A percentile compares a stretch with the other conserved stretches of the same genome.
These are phyloP conservation scores for Carex pumila DNA, from an alignment of 176 grass and related monocot genomes.

Conservation along the genomic window DNA sequence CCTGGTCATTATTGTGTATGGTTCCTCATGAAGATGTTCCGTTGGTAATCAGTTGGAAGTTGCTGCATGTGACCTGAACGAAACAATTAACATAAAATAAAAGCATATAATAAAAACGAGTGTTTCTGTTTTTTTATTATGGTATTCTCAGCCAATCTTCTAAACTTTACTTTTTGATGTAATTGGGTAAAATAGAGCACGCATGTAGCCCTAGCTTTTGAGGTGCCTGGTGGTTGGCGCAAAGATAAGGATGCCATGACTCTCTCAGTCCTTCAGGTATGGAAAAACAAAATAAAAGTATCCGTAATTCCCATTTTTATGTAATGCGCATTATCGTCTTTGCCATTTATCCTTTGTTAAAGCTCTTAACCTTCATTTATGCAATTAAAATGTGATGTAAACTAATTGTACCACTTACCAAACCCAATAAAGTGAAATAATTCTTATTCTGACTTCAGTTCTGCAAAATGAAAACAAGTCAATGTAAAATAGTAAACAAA, in stretches of 20 bases:
- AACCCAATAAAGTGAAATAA: background rate
- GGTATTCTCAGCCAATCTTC: constrained; percentile 1
- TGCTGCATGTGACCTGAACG: background rate
- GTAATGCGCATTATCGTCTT: background rate
- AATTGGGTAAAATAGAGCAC: constrained; percentile 47
- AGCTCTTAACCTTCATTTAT: background rate
- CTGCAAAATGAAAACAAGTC: background rate
- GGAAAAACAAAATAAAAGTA: background rate
- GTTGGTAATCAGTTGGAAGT: background rate
- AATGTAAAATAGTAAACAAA: background rate
- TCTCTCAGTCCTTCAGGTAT: constrained; percentile 73
- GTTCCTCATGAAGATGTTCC: background rate
- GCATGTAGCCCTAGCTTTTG: constrained; percentile 81
- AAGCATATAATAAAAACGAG: background rate
- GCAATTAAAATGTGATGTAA: background rate
- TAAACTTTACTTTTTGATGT: constrained; percentile 2
- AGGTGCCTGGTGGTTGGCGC: constrained; percentile 84
- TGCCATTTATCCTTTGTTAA: background rate
- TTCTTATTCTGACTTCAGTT: background rate
- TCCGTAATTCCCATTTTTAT: background rate
- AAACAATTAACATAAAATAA: background rate
- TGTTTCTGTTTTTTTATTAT: constrained; percentile 1
- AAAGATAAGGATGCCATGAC: constrained; percentile 67
- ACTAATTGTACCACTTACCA: background rate
- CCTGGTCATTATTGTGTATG: background rate